Evolutionary conservation across 2,329 filamentous ascomycete genomes (phyloP).

Genomic region (Penicillium carneum): DNA sequence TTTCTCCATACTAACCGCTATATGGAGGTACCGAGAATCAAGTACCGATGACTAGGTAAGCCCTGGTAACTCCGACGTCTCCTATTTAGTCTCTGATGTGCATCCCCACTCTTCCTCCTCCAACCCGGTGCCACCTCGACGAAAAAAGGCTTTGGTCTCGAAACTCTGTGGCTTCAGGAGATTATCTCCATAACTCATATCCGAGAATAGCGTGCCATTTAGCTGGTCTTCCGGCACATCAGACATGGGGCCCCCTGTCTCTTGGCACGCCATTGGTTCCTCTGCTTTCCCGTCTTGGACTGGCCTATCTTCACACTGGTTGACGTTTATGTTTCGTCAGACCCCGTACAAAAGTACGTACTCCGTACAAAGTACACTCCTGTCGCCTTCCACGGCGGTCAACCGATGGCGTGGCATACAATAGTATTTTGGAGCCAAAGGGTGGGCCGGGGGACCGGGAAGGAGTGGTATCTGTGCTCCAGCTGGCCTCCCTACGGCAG

Average conservation of each 20-base stretch:
- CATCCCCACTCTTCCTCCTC: not conserved
- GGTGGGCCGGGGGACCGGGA: not conserved
- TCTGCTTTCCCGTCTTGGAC: not conserved
- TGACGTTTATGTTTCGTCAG: not conserved
- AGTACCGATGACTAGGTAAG: constrained; percentile 1
- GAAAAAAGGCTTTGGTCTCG: not conserved
- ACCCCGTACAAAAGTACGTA: not conserved
- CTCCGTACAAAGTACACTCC: not conserved
- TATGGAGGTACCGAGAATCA: constrained; percentile 11
- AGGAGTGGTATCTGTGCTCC: constrained; percentile 7
- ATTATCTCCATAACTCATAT: constrained; percentile 4
- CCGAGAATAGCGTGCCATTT: not conserved
- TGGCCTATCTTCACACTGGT: not conserved
- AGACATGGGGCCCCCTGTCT: not conserved
- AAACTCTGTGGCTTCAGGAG: constrained; percentile 8
- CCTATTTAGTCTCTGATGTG: constrained; percentile 4
- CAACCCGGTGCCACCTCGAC: not conserved
- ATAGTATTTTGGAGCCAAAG: not conserved
- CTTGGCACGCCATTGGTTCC: constrained; percentile 2
- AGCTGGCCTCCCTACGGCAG: constrained; percentile 14
- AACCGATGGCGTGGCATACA: not conserved
- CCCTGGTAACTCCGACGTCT: not conserved
- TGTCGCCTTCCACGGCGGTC: not conserved
- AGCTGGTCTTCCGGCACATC: not conserved
- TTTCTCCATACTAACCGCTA: not conserved